Conservation (phyloP, 768 basidiomycete species). For the Phylloporus rhodoxanthus region DNA sequence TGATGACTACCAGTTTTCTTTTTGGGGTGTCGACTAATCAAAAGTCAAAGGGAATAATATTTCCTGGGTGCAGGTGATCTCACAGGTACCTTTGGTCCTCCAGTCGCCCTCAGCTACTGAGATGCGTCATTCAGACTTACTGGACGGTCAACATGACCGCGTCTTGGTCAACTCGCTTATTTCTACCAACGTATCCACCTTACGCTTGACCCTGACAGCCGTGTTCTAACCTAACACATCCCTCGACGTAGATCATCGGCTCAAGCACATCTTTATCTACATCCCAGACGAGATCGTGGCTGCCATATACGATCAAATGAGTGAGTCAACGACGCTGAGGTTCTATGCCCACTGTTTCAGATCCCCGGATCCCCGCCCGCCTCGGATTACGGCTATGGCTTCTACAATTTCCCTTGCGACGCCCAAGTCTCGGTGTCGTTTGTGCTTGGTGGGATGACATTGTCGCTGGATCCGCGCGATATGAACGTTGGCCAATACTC, state of each 20-base stretch:
- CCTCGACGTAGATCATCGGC: conserved; percentile 48
- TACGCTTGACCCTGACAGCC: conserved; percentile 12
- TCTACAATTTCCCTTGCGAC: conserved; percentile 53
- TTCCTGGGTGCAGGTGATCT: conserved; percentile 35
- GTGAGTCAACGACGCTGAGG: neutral
- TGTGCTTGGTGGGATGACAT: conserved; percentile 37
- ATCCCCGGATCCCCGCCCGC: conserved; percentile 45
- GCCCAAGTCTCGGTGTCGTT: conserved; percentile 35
- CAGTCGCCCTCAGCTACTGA: neutral
- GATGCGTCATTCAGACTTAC: conserved; percentile 41
- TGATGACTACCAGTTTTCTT: conserved; percentile 7
- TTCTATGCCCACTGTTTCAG: conserved; percentile 23
- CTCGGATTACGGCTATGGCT: conserved; percentile 41
- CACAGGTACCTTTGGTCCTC: conserved; percentile 25
- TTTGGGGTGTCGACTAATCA: conserved; percentile 31
- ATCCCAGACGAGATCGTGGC: conserved; percentile 39
- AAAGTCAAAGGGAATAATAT: conserved; percentile 25
- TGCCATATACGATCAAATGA: conserved; percentile 43
- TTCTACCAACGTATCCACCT: conserved; percentile 1
- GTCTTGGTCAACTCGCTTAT: conserved; percentile 32
- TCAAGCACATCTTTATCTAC: conserved; percentile 66
- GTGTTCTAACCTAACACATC: neutral
- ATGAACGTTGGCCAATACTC: conserved; percentile 48
- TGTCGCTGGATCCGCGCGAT: conserved; percentile 42
- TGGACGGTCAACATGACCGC: conserved; percentile 51